These are phyloP conservation scores for Agaricales sp. DNA, from an alignment of 1,284 basidiomycete species.

Conservation along the genomic window DNA sequence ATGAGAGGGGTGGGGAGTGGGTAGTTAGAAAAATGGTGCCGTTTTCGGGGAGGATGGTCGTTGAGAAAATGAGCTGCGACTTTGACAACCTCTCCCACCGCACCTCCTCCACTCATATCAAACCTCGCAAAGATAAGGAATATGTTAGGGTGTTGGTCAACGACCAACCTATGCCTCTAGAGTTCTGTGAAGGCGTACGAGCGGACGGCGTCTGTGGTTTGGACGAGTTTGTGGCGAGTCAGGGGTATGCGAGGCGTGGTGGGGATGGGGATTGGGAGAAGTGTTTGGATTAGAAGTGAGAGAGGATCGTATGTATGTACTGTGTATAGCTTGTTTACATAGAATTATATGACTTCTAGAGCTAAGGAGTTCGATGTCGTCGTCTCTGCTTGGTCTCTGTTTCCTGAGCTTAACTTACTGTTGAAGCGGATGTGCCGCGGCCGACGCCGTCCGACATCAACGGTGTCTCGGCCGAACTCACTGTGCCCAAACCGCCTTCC, in stretches of 20 bases:
- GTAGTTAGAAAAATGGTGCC: slow-evolving; percentile 48
- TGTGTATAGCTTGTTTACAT: not conserved
- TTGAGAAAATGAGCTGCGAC: slow-evolving; percentile 46
- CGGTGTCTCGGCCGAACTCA: too few species aligned
- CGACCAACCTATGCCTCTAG: slow-evolving; percentile 52
- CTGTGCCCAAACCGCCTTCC: too few species aligned
- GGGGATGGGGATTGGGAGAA: slow-evolving; percentile 60
- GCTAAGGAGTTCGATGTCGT: too few species aligned
- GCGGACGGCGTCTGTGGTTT: slow-evolving; percentile 53
- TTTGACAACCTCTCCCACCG: too few species aligned
- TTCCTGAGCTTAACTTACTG: too few species aligned
- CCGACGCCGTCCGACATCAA: too few species aligned
- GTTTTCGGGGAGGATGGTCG: slow-evolving; percentile 54
- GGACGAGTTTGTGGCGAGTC: slow-evolving; percentile 59
- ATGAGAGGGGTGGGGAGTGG: slow-evolving; percentile 30
- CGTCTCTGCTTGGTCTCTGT: too few species aligned
- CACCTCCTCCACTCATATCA: not conserved
- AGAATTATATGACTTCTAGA: too few species aligned
- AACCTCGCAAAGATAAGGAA: slow-evolving; percentile 15
- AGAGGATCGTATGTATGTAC: not conserved
- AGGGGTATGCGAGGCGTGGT: slow-evolving; percentile 51
- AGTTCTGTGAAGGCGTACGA: slow-evolving; percentile 40
- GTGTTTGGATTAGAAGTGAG: slow-evolving; percentile 26
- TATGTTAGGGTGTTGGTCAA: slow-evolving; percentile 59
- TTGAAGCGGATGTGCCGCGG: too few species aligned